These are phyloP conservation scores for Nasturtium officinale DNA, from an alignment of 345 rosid genomes.

Conservation along the genomic window DNA sequence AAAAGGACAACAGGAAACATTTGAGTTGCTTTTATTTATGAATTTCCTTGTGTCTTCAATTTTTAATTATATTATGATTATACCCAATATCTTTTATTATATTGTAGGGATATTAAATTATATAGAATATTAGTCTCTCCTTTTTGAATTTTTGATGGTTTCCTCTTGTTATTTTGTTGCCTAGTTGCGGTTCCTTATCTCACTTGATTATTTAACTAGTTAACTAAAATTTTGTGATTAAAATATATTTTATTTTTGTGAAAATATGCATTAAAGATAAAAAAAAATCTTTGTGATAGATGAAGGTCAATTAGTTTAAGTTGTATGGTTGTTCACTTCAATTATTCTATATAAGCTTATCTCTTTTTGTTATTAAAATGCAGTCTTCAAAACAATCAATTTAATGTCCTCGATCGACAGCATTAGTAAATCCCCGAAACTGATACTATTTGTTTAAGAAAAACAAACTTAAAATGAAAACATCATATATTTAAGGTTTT, in stretches of 20 bases:
- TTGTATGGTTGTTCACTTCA: constrained; percentile 39
- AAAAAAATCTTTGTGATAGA: constrained; percentile 11
- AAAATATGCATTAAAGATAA: constrained; percentile 1
- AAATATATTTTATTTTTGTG: background rate
- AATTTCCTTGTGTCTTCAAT: constrained; percentile 43
- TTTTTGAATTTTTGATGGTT: constrained; percentile 64
- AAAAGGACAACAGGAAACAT: constrained; percentile 74
- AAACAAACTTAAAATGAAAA: background rate
- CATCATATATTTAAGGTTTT: background rate
- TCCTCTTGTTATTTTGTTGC: constrained; percentile 74
- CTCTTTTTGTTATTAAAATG: constrained; percentile 13
- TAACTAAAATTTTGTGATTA: constrained; percentile 23
- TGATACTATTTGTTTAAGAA: background rate
- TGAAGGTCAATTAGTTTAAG: constrained; percentile 28
- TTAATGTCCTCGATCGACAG: background rate
- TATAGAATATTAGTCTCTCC: constrained; percentile 40
- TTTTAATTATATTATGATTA: constrained; percentile 40
- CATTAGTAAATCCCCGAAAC: background rate
- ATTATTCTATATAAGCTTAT: constrained; percentile 14
- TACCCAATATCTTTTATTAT: constrained; percentile 20
- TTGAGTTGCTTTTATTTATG: constrained; percentile 45
- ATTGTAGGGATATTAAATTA: constrained; percentile 35
- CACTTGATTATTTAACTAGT: constrained; percentile 39
- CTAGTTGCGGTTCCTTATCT: constrained; percentile 58
- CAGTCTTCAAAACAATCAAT: constrained; percentile 1